Evolutionary conservation across 495 filamentous ascomycete species (phyloP), one percentile per base, ranked within the genome.

Genomic region (Gamarada debralockiae): DNA sequence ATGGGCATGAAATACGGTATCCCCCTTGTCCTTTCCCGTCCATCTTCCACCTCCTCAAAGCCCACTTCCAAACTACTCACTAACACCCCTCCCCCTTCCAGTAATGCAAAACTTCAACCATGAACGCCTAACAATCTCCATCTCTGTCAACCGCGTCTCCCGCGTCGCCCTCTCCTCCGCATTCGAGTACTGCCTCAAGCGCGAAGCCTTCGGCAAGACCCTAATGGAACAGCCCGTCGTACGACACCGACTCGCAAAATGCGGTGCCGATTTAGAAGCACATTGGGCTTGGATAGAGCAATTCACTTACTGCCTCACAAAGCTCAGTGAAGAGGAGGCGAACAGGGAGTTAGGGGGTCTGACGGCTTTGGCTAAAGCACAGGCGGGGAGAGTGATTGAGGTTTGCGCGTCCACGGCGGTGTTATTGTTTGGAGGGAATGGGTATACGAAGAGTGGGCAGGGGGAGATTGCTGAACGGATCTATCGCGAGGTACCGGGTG

Each of bases 31-130:
- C 10, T 10, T 29, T 29, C 27, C 27, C 10, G 27, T 4, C 27
- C n/a, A 5, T 29, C 27, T 29, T 29, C 10, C 27, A 4, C 10
- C 27, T 29, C 27, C 27, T 29, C 27, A 4, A 5, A 10, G 5
- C 27, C 27, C 10, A 10, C 10, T 29, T 29, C 4, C 10, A 29
- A 5, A 10, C 27, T 29, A 4, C 5, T 5, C 27, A 10, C 10
- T 10, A 29, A 29, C 4, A n/a, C n/a, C n/a, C n/a, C 27, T 29
- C 5, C 4, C 4, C 27, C 27, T 29, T 10, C 27, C 27, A 29
- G 27, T 90, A 56, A 90, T 91, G 86, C 85, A 81, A 37, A 90
- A 91, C 68, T 90, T 91, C 79, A 90, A 90, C 70, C 86, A 91
- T 59, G 87, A 91, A 69, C 79, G 86, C 0, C 68, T 91, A 1